Base-by-base conservation (phyloP, 345 rosid species). In the Rhizophora mangle region DNA sequence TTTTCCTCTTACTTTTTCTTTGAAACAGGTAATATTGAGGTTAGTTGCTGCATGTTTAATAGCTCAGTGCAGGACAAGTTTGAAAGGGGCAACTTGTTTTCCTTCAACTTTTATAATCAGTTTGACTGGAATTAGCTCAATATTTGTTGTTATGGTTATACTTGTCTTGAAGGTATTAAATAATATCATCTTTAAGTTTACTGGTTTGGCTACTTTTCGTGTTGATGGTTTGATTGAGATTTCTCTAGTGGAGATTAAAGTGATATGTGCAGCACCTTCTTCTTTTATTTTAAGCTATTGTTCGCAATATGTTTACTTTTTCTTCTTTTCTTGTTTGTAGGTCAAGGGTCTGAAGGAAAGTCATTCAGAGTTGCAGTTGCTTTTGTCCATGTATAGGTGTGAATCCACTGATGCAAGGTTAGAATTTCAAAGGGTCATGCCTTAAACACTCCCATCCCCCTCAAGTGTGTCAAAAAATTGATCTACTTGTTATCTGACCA, bases 351-450 rank as follows among this genome's bases (percentile, higher is more conserved):
- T 89, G 70, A 82, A 80, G 62, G 85, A 85, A 64, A 83, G 88
- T 80, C 86, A 82, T 64, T 60, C 63, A 78, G 99, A 90, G 87
- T 83, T 90, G 85, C 90, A 83, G 77, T 78, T 90, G 76, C 83
- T 92, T 81, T 74, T 86, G 74, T 92, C 89, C 70, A 92, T 92
- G 99, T 89, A 83, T 74, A 84, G 82, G 77, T 91, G 87, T 8
- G 99, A 92, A 81, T 84, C 81, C 61, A 81, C 81, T 68, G 94
- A 81, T 79, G 64, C 92, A 61, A 86, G 97, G 99, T 95, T 61
- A 64, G 71, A 43, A 37, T 46, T 37, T 56, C 31, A 29, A 2
- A 39, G 30, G 26, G 27, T 54, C 24, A 55, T 57, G 65, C 53
- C 55, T 70, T 31, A 39, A 55, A n/a, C 43, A 1, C 43, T 37